Conservation (phyloP, 2,329 filamentous ascomycete species). For the Microcera coccophila region DNA sequence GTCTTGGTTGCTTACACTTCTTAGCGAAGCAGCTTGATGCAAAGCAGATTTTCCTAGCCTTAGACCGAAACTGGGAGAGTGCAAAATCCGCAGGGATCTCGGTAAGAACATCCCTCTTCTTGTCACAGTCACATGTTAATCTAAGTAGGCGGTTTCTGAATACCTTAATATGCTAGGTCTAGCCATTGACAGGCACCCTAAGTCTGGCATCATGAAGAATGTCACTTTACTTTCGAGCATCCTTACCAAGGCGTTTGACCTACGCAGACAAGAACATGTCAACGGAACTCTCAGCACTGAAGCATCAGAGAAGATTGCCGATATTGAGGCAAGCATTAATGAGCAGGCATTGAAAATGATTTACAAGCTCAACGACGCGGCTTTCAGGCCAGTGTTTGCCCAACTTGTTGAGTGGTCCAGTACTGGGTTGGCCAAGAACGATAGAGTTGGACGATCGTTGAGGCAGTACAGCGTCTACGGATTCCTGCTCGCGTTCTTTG, state of each 20-base stretch:
- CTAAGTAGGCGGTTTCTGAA: constrained; percentile 59
- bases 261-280: constrained; percentile 55
- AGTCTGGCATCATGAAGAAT: constrained; percentile 74
- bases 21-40: constrained; percentile 74
- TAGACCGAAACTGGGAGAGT: constrained; percentile 67
- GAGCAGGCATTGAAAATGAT: constrained; percentile 81
- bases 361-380: constrained; percentile 91
- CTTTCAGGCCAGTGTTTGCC: constrained; percentile 87
- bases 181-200: constrained; percentile 72
- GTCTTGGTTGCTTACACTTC: constrained; percentile 66
- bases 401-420: constrained; percentile 79
- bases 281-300: constrained; percentile 46
- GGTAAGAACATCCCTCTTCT: constrained; percentile 43
- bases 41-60: constrained; percentile 67
- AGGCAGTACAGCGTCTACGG: constrained; percentile 75
- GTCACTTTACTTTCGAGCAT: constrained; percentile 64
- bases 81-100: constrained; percentile 60
- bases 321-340: constrained; percentile 63
- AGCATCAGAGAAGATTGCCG: constrained; percentile 45
- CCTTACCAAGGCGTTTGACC: constrained; percentile 58
- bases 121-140: constrained; percentile 28
- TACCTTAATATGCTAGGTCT: constrained; percentile 65
- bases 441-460: constrained; percentile 53
- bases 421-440: constrained; percentile 57
- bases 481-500: constrained; percentile 77